Conservation (phyloP, 1,139 yeast species). For the Hanseniaspora uvarum region DNA sequence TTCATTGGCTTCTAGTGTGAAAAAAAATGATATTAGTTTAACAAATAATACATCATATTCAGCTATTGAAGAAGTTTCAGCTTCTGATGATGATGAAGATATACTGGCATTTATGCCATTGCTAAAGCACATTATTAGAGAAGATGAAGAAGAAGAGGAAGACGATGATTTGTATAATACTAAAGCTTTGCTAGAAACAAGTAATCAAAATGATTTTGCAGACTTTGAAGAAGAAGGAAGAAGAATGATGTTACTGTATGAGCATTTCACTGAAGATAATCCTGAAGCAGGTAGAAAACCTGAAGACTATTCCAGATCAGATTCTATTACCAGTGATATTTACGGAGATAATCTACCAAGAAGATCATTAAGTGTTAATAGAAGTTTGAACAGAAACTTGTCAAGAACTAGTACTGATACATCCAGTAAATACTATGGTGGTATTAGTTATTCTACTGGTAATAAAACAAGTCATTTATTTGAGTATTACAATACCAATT, state of each 20-base stretch:
- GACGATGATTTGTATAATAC: constrained; percentile 41
- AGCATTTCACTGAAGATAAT: constrained; percentile 11
- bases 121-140: constrained; percentile 21
- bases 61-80: constrained; percentile 14
- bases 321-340: constrained; percentile 4
- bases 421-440: constrained; percentile 5
- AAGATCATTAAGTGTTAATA: constrained; percentile 11
- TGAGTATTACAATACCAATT: constrained; percentile 2
- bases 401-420: constrained; percentile 14
- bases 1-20: constrained; percentile 3
- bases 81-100: constrained; percentile 14
- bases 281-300: neutral
- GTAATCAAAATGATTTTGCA: neutral
- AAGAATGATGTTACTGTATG: constrained; percentile 18
- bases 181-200: neutral
- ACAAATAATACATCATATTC: constrained; percentile 1
- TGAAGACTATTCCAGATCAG: neutral
- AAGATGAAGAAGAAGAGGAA: constrained; percentile 26
- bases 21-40: neutral
- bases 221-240: constrained; percentile 18
- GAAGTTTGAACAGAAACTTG: constrained; percentile 5
- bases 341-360: constrained; percentile 1
- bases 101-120: constrained; percentile 12
- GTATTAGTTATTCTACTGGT: constrained; percentile 3
- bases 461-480: constrained; percentile 12